These are phyloP conservation scores for Hypomyces rosellus DNA, from an alignment of 2,329 filamentous ascomycete genomes.

Conservation along the genomic window DNA sequence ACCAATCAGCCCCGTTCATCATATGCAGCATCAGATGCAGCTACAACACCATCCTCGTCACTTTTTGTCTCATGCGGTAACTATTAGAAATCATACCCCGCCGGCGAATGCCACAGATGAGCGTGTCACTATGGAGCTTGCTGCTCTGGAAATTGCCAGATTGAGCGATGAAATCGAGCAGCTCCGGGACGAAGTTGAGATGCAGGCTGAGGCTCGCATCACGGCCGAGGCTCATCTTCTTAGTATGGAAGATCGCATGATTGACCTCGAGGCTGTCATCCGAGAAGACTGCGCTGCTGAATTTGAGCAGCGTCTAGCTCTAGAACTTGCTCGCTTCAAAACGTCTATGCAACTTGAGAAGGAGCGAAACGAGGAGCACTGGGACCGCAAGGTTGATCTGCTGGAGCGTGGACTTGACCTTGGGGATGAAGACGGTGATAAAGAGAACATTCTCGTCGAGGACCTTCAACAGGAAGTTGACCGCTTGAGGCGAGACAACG, in stretches of 20 bases:
- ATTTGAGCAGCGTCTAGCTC: slow-evolving; percentile 70
- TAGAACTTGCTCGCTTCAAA: slow-evolving; percentile 78
- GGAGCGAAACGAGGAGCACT: slow-evolving; percentile 74
- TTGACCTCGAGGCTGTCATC: slow-evolving; percentile 72
- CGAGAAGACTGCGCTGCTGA: slow-evolving; percentile 84
- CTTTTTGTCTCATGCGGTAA: slow-evolving; percentile 34
- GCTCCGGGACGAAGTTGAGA: slow-evolving; percentile 60
- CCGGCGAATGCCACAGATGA: slow-evolving; percentile 38
- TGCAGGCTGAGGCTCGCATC: slow-evolving; percentile 63
- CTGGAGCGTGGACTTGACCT: slow-evolving; percentile 44
- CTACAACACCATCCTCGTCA: slow-evolving; percentile 30
- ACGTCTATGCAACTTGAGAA: slow-evolving; percentile 69
- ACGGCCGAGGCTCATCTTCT: slow-evolving; percentile 69
- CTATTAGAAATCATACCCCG: slow-evolving; percentile 35
- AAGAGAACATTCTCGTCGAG: slow-evolving; percentile 57
- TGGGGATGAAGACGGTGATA: slow-evolving; percentile 48
- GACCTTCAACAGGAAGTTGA: slow-evolving; percentile 67
- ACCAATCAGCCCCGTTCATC: slow-evolving; percentile 23
- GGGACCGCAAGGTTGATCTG: slow-evolving; percentile 77
- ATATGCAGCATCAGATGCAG: slow-evolving; percentile 1
- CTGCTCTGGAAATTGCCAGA: slow-evolving; percentile 73
- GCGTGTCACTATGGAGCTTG: slow-evolving; percentile 72
- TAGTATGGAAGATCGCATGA: slow-evolving; percentile 58
- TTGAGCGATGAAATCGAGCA: slow-evolving; percentile 67
- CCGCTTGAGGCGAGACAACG: slow-evolving; percentile 57